A percentile compares a stretch with the other conserved stretches of the same genome.
phyloP scores from a whole-genome alignment of 2,329 filamentous ascomycete genomes.

The Penicillium sp. region DNA sequence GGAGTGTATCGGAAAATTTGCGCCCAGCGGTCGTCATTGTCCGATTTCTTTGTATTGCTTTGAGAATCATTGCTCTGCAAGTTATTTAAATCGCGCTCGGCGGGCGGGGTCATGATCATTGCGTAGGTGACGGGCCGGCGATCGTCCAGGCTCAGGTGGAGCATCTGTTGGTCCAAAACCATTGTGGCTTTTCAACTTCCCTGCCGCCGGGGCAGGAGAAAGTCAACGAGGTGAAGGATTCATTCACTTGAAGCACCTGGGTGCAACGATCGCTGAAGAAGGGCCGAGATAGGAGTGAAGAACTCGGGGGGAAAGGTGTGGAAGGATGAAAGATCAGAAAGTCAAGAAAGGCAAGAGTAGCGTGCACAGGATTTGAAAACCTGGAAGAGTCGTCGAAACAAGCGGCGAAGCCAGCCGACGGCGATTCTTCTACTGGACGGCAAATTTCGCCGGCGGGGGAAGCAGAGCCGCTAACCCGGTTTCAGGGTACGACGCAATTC shows the following conservation, averaged over 20 bases:
- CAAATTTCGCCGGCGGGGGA: conserved; percentile 14
- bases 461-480: conserved; percentile 10
- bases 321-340: background rate
- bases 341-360: background rate
- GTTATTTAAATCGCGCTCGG: conserved; percentile 15
- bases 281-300: background rate
- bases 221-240: background rate
- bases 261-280: background rate
- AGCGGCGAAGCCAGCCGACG: background rate
- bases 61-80: background rate
- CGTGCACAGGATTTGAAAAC: background rate
- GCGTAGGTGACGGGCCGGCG: conserved; percentile 18
- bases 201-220: conserved; percentile 5
- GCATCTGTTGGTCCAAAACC: conserved; percentile 24
- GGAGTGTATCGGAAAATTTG: conserved; percentile 35
- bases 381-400: background rate
- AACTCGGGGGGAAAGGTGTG: too few relatives aligned
- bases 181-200: conserved; percentile 11
- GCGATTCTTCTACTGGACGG: conserved; percentile 13
- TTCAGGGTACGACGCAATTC: background rate
- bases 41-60: background rate
- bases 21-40: conserved; percentile 9
- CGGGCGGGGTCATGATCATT: conserved; percentile 25
- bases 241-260: background rate
- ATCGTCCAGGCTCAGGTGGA: conserved; percentile 24